These are phyloP conservation scores for Fraxinus dipetala DNA, from an alignment of 305 asterid genomes.

Conservation along the genomic window DNA sequence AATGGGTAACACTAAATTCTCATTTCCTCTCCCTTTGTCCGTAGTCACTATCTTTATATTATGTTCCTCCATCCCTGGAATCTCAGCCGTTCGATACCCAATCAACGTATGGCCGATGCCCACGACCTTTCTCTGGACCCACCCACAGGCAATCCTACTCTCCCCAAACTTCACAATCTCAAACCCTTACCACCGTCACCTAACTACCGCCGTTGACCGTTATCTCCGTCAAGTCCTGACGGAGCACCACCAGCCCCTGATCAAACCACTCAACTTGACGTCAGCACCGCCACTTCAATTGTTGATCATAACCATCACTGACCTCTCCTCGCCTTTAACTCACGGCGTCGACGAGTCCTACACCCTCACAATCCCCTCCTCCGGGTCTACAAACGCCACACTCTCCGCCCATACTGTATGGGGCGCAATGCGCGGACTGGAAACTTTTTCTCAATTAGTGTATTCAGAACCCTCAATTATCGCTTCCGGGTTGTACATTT, in stretches of 20 bases:
- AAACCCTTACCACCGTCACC: slow-evolving; percentile 45
- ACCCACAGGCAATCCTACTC: slow-evolving; percentile 47
- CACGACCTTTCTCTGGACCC: slow-evolving; percentile 59
- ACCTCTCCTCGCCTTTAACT: slow-evolving; percentile 36
- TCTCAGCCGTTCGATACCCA: slow-evolving; percentile 54
- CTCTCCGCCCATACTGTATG: slow-evolving; percentile 49
- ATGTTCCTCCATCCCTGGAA: slow-evolving; percentile 19
- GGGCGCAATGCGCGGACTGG: slow-evolving; percentile 86
- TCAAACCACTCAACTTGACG: slow-evolving; percentile 54
- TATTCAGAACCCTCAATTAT: slow-evolving; percentile 39
- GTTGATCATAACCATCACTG: slow-evolving; percentile 43
- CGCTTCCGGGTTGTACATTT: slow-evolving; percentile 49
- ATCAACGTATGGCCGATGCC: slow-evolving; percentile 90
- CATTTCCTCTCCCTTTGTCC: slow-evolving; percentile 18
- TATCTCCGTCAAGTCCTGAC: slow-evolving; percentile 39
- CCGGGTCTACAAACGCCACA: slow-evolving; percentile 29
- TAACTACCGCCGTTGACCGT: slow-evolving; percentile 57
- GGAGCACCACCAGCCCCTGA: slow-evolving; percentile 51
- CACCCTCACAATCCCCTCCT: slow-evolving; percentile 40
- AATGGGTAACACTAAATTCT: slow-evolving; percentile 21
- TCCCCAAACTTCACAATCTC: slow-evolving; percentile 54
- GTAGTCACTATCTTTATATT: slow-evolving; percentile 6
- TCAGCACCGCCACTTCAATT: slow-evolving; percentile 37
- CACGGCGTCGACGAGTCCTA: slow-evolving; percentile 81
- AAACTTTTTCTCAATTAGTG: slow-evolving; percentile 71